Percentiles rank a stretch among this genome's conserved stretches.
Evolutionary conservation across 495 filamentous ascomycete species (phyloP).

Genomic region (Lasiosphaeria ovina): DNA sequence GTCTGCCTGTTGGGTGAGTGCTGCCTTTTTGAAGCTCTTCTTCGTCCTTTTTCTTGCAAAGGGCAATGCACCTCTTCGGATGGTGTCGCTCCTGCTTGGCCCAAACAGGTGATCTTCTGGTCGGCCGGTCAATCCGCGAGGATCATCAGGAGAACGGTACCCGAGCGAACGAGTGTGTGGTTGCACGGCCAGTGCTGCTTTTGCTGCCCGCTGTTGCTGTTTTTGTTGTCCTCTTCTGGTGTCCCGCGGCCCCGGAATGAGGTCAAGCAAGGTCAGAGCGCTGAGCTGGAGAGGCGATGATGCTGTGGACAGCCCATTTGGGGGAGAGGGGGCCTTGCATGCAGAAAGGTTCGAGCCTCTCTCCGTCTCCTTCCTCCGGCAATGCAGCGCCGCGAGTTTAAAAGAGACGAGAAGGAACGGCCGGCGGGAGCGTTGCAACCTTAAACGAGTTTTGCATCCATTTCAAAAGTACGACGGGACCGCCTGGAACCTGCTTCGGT

Average conservation of each 20-base stretch:
- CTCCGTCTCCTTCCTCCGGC: background rate
- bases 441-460: too few relatives aligned
- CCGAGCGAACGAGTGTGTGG: background rate
- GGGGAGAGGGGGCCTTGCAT: background rate
- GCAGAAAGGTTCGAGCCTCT: background rate
- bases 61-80: background rate
- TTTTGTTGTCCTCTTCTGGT: background rate
- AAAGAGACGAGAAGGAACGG: background rate
- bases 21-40: background rate
- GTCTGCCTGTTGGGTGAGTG: background rate
- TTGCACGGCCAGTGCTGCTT: background rate
- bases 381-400: background rate
- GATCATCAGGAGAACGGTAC: background rate
- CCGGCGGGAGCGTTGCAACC: background rate
- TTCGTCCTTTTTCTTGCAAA: background rate
- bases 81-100: conserved; percentile 1
- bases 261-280: background rate
- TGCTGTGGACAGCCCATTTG: background rate
- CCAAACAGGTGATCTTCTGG: background rate
- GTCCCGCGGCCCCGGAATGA: background rate
- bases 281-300: background rate
- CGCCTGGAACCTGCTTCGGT: too few relatives aligned
- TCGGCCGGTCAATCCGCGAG: background rate
- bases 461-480: too few relatives aligned
- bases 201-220: background rate